Evolutionary conservation across 495 filamentous ascomycete genomes (phyloP).

Genomic region (Penicillium roqueforti): DNA sequence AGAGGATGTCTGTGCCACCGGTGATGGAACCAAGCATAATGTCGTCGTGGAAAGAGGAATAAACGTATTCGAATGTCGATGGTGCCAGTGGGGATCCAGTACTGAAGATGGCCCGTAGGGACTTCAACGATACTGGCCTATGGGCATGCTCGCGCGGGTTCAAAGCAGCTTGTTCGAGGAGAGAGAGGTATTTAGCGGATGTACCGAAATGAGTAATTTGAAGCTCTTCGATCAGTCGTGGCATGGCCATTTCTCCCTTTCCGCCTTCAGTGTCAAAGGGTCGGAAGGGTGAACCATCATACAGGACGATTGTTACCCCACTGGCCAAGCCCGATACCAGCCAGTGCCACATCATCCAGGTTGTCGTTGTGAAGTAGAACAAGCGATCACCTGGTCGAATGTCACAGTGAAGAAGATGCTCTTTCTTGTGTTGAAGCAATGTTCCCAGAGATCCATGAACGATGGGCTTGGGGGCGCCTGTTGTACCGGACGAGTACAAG

Average conservation of each 20-base stretch:
- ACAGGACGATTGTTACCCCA: constrained; percentile 77
- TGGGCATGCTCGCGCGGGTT: constrained; percentile 54
- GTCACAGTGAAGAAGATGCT: constrained; percentile 78
- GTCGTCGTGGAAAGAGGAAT: constrained; percentile 66
- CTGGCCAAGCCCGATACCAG: constrained; percentile 75
- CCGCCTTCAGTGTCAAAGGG: constrained; percentile 49
- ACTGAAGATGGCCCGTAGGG: constrained; percentile 75
- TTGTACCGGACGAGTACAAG: constrained; percentile 83
- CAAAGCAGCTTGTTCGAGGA: constrained; percentile 77
- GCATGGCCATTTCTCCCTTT: constrained; percentile 64
- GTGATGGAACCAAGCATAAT: constrained; percentile 83
- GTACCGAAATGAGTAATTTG: constrained; percentile 88
- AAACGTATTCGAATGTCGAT: constrained; percentile 88
- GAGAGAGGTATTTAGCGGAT: constrained; percentile 85
- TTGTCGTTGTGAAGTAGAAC: constrained; percentile 86
- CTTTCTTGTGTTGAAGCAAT: constrained; percentile 90
- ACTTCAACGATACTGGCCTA: constrained; percentile 49
- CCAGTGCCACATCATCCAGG: constrained; percentile 99
- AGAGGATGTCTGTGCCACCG: constrained; percentile 91
- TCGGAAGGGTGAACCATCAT: constrained; percentile 85
- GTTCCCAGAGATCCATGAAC: constrained; percentile 86
- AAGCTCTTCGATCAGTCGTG: constrained; percentile 62
- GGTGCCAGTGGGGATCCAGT: constrained; percentile 90
- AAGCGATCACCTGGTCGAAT: constrained; percentile 61
- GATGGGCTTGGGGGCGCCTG: constrained; percentile 87